A percentile compares a stretch with the other conserved stretches of the same genome.
These are phyloP conservation scores for Lipomyces japonicus DNA, from an alignment of 805 yeast species.

Conservation along the genomic window DNA sequence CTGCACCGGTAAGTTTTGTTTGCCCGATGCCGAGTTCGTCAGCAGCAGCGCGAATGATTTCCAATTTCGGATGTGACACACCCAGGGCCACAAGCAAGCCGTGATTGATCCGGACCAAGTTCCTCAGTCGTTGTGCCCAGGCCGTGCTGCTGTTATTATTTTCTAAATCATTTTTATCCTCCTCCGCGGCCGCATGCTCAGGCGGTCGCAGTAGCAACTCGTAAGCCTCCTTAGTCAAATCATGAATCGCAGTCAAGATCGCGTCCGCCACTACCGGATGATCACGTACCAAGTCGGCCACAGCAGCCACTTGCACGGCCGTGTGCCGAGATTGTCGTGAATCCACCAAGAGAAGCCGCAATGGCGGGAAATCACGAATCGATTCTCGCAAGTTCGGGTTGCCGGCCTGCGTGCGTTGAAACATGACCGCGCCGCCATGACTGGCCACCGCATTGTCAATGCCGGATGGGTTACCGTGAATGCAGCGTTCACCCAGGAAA, in stretches of 20 bases:
- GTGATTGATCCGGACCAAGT: constrained; percentile 76
- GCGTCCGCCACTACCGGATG: constrained; percentile 55
- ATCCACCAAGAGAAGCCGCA: constrained; percentile 73
- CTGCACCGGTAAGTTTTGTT: constrained; percentile 96
- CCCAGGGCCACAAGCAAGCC: constrained; percentile 82
- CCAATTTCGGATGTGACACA: constrained; percentile 90
- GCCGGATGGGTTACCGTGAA: constrained; percentile 96
- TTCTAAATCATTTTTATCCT: too few relatives aligned
- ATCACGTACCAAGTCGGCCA: constrained; percentile 51
- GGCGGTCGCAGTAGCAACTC: constrained; percentile 47
- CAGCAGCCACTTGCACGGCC: constrained; percentile 75
- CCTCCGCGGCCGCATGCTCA: constrained; percentile 30
- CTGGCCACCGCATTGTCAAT: constrained; percentile 96
- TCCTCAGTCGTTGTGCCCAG: constrained; percentile 42
- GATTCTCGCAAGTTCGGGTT: constrained; percentile 18
- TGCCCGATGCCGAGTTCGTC: constrained; percentile 68
- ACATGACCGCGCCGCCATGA: constrained; percentile 92
- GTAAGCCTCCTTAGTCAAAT: constrained; percentile 69
- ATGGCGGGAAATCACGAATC: constrained; percentile 56
- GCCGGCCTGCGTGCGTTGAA: constrained; percentile 49
- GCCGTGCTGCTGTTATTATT: too few relatives aligned
- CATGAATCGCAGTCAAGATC: constrained; percentile 72
- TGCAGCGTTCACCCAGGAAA: constrained; percentile 87
- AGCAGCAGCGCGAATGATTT: constrained; percentile 62
- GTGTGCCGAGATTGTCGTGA: constrained; percentile 86